These are phyloP conservation scores for Anacardium occidentale DNA, from an alignment of 345 rosid species.

Conservation along the genomic window DNA sequence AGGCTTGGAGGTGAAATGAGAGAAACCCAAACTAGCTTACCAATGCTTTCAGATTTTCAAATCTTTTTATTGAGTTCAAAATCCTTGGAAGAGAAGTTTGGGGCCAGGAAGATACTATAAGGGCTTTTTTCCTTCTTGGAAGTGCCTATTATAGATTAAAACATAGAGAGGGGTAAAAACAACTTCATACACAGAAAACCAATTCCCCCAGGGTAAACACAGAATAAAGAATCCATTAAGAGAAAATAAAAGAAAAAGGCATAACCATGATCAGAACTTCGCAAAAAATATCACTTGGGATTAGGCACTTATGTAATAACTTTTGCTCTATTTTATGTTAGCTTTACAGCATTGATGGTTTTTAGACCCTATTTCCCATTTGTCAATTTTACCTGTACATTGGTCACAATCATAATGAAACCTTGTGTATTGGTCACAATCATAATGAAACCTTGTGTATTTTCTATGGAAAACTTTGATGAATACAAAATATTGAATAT, in stretches of 20 bases:
- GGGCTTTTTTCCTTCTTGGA: constrained; percentile 70
- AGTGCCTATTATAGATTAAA: constrained; percentile 59
- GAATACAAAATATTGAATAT: no score
- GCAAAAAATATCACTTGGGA: no score
- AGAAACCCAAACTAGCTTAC: constrained; percentile 42
- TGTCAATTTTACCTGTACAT: no score
- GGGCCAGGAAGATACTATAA: constrained; percentile 90
- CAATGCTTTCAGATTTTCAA: constrained; percentile 86
- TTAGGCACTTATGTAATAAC: no score
- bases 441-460: no score
- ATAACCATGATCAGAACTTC: not conserved
- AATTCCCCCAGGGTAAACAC: not conserved
- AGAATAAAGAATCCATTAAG: not conserved
- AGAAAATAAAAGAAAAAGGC: not conserved
- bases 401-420: no score
- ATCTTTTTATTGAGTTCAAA: constrained; percentile 56
- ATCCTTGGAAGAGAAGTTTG: constrained; percentile 69
- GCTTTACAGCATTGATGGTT: no score
- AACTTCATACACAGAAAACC: not conserved
- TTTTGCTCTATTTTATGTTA: no score
- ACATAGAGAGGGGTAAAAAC: not conserved
- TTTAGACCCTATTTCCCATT: no score
- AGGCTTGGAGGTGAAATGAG: not conserved
- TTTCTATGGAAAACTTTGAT: no score
- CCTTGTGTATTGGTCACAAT: no score